Conservation (phyloP, 108 stramenopile species). For the Fistulifera pelliculosa region DNA sequence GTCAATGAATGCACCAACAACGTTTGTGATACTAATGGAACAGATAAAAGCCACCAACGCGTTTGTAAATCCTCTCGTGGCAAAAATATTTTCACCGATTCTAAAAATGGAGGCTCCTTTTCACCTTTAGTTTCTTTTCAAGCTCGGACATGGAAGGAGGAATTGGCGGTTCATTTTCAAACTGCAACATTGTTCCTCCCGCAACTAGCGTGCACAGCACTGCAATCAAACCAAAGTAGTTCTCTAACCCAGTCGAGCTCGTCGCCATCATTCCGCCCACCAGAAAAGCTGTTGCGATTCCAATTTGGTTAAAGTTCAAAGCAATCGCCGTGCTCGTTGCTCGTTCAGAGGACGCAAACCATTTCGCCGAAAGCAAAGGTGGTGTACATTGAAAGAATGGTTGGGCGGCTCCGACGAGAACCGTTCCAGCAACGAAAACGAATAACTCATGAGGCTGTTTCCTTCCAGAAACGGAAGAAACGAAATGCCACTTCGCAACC, state of each 20-base stretch:
- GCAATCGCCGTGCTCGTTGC: slow-evolving; percentile 60
- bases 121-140: slow-evolving; percentile 48
- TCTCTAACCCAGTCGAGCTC: slow-evolving; percentile 22
- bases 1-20: slow-evolving; percentile 83
- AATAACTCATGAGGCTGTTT: slow-evolving; percentile 23
- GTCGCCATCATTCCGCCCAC: slow-evolving; percentile 57
- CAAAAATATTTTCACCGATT: slow-evolving; percentile 66
- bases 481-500: slow-evolving; percentile 33
- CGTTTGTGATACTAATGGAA: slow-evolving; percentile 74
- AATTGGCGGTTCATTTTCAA: slow-evolving; percentile 37
- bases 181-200: slow-evolving; percentile 46
- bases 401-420: slow-evolving; percentile 56
- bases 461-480: slow-evolving; percentile 23
- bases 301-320: slow-evolving; percentile 71
- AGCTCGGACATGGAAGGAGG: slow-evolving; percentile 56
- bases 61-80: slow-evolving; percentile 49
- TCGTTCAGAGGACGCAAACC: slow-evolving; percentile 59
- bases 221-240: slow-evolving; percentile 49
- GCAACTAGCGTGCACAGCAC: slow-evolving; percentile 26
- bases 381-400: slow-evolving; percentile 79
- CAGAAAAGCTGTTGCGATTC: slow-evolving; percentile 70
- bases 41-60: slow-evolving; percentile 75
- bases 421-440: slow-evolving; percentile 40
- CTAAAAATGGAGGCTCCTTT: slow-evolving; percentile 73
- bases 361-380: slow-evolving; percentile 47